Percentiles rank a stretch among this genome's conserved stretches.
These are phyloP conservation scores for Plicaturopsis crispa DNA, from an alignment of 768 basidiomycete genomes.

Conservation along the genomic window DNA sequence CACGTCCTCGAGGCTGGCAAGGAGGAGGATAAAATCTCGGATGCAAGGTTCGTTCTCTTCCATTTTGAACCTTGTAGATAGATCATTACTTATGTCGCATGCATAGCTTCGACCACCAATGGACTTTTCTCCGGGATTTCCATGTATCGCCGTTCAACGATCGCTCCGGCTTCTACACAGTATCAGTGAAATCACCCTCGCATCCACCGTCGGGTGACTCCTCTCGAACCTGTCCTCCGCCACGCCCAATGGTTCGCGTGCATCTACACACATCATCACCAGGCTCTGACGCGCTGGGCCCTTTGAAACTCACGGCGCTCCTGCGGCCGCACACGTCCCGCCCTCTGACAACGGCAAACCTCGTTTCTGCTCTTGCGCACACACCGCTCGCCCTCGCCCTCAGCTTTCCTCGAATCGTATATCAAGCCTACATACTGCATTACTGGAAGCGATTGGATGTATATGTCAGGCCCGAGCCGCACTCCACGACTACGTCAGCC, in stretches of 20 bases:
- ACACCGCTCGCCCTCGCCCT: slow-evolving; percentile 48
- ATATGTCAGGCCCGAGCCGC: slow-evolving; percentile 52
- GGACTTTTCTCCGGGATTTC: slow-evolving; percentile 61
- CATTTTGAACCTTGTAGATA: neutral
- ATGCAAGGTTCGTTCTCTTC: slow-evolving; percentile 19
- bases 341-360: slow-evolving; percentile 31
- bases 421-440: slow-evolving; percentile 53
- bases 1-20: slow-evolving; percentile 42
- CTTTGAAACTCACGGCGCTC: slow-evolving; percentile 47
- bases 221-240: slow-evolving; percentile 8
- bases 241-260: slow-evolving; percentile 32
- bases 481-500: slow-evolving; percentile 16
- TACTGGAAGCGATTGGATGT: slow-evolving; percentile 50
- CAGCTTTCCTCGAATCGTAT: slow-evolving; percentile 53
- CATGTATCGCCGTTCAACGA: slow-evolving; percentile 78
- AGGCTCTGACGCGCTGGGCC: slow-evolving; percentile 15
- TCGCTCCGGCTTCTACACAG: slow-evolving; percentile 54
- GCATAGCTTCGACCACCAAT: slow-evolving; percentile 50
- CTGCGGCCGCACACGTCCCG: slow-evolving; percentile 27
- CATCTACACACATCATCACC: slow-evolving; percentile 21
- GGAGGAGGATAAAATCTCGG: slow-evolving; percentile 32
- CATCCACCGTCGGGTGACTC: slow-evolving; percentile 16
- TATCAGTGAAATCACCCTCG: slow-evolving; percentile 44
- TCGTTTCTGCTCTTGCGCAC: slow-evolving; percentile 29
- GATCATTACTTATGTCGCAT: neutral